These are phyloP conservation scores for Cladophialophora psammophila DNA, from an alignment of 2,329 filamentous ascomycete genomes.

Conservation along the genomic window DNA sequence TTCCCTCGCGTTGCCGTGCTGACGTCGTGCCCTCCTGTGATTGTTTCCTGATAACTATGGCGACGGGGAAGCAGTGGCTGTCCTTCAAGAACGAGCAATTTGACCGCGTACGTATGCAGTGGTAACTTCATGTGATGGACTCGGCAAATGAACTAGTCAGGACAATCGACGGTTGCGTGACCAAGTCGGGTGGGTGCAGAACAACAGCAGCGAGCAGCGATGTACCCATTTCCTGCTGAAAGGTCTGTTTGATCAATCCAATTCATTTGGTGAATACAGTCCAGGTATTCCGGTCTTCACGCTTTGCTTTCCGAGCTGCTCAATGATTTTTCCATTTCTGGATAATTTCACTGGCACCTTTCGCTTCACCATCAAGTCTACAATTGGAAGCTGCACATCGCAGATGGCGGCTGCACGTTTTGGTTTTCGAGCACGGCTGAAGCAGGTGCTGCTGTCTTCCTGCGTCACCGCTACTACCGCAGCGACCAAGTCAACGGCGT, in stretches of 20 bases:
- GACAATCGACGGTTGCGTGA: not conserved
- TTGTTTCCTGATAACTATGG: not conserved
- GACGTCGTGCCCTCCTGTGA: not conserved
- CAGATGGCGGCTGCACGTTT: constrained; percentile 23
- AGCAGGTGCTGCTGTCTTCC: constrained; percentile 28
- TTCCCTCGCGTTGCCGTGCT: constrained; percentile 1
- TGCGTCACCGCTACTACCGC: constrained; percentile 15
- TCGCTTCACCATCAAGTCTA: not conserved
- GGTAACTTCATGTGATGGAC: not conserved
- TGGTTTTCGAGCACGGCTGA: constrained; percentile 20
- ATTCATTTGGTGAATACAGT: not conserved
- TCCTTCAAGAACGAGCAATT: not conserved
- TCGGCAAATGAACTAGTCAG: not conserved
- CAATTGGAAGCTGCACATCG: constrained; percentile 19
- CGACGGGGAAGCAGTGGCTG: not conserved
- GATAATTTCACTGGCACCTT: constrained; percentile 3
- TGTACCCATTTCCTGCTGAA: not conserved
- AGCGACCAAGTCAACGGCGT: constrained; percentile 6
- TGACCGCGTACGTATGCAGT: not conserved
- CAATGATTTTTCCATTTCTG: not conserved
- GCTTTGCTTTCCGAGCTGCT: not conserved
- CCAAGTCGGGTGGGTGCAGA: constrained; percentile 1
- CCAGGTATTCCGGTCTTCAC: constrained; percentile 1
- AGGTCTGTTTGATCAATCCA: not conserved
- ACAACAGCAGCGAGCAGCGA: not conserved